phyloP scores from a whole-genome alignment of 192 early-diverging fungal genomes.

The Podila epigama region DNA sequence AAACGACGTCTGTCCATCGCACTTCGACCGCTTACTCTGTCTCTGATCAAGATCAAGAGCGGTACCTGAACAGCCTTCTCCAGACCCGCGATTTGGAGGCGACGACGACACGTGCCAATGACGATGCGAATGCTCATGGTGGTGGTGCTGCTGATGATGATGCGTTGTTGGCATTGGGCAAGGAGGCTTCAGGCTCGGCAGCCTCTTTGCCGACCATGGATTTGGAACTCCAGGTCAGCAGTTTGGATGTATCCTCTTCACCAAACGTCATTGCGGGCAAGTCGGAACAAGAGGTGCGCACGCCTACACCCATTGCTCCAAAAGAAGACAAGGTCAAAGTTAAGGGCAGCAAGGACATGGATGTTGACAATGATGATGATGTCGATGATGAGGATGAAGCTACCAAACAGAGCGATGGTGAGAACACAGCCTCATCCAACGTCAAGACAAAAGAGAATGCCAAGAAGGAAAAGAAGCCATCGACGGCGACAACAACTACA shows the following conservation, averaged over 20 bases:
- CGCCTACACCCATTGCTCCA: too few relatives aligned
- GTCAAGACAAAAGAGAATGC: not conserved
- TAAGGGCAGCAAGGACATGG: not conserved
- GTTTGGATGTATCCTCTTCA: not conserved
- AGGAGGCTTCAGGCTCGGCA: not conserved
- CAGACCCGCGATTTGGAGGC: not conserved
- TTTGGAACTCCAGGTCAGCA: not conserved
- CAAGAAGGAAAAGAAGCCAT: not conserved
- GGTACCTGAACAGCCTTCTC: constrained; percentile 15
- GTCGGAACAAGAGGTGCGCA: not conserved
- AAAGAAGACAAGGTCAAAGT: not conserved
- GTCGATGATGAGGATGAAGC: not conserved
- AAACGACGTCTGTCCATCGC: constrained; percentile 19
- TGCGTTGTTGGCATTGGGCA: too few relatives aligned
- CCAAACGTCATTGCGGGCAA: not conserved
- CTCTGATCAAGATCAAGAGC: constrained; percentile 37
- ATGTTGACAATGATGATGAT: constrained; percentile 4
- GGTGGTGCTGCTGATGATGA: too few relatives aligned
- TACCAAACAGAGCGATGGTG: not conserved
- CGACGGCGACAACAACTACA: not conserved
- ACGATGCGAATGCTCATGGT: too few relatives aligned
- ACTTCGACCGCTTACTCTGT: constrained; percentile 1
- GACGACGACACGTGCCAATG: not conserved
- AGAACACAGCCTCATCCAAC: not conserved
- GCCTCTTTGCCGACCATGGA: not conserved